Conservation (phyloP, 2,329 filamentous ascomycete genomes). For the Xylariaceae sp. region DNA sequence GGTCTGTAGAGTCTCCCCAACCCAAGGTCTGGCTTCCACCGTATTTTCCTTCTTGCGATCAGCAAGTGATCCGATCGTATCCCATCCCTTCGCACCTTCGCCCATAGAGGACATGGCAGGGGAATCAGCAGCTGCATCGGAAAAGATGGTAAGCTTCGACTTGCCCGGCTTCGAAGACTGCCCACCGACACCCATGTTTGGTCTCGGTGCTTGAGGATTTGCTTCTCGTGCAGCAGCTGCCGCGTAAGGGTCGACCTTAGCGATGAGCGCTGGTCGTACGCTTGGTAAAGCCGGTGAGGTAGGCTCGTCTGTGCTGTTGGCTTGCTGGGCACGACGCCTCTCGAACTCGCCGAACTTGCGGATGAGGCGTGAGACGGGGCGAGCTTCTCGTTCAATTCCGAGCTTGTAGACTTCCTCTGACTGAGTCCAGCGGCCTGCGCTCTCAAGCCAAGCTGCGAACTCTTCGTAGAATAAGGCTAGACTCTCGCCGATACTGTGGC, state of each 20-base stretch:
- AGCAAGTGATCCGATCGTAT: slow-evolving; percentile 79
- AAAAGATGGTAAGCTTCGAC: slow-evolving; percentile 87
- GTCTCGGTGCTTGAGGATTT: slow-evolving; percentile 64
- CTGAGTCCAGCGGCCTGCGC: slow-evolving; percentile 77
- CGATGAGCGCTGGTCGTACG: slow-evolving; percentile 75
- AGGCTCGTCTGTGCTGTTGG: slow-evolving; percentile 61
- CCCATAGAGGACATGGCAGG: slow-evolving; percentile 52
- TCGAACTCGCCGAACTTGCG: slow-evolving; percentile 94
- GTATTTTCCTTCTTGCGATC: slow-evolving; percentile 94
- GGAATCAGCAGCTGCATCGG: slow-evolving; percentile 64
- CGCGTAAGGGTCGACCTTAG: slow-evolving; percentile 81
- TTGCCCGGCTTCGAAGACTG: slow-evolving; percentile 62
- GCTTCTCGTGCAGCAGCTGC: slow-evolving; percentile 45
- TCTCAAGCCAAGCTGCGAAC: slow-evolving; percentile 89
- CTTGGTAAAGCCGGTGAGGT: slow-evolving; percentile 83
- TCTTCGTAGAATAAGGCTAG: slow-evolving; percentile 96
- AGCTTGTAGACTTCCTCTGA: slow-evolving; percentile 91
- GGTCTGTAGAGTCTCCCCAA: slow-evolving; percentile 81
- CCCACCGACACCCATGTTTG: slow-evolving; percentile 44
- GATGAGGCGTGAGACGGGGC: slow-evolving; percentile 73
- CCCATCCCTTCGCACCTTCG: slow-evolving; percentile 71
- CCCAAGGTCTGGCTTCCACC: slow-evolving; percentile 84
- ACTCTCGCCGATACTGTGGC: slow-evolving; percentile 80
- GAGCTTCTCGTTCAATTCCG: slow-evolving; percentile 83
- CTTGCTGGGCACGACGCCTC: slow-evolving; percentile 64